These are phyloP conservation scores for Cercophora sp. DNA, from an alignment of 495 filamentous ascomycete species.

Conservation along the genomic window DNA sequence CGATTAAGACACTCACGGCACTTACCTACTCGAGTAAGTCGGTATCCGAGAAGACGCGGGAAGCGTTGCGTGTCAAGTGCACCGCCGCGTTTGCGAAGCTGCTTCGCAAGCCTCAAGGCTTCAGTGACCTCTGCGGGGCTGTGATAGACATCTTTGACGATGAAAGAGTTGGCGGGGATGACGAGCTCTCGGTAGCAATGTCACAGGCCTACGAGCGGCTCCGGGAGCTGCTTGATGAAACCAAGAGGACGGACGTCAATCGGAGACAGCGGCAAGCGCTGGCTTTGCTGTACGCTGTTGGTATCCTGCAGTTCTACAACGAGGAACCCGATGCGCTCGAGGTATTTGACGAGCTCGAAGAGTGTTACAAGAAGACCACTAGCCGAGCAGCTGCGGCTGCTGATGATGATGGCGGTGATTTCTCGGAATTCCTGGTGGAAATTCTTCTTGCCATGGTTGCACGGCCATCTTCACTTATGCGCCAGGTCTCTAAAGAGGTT, in stretches of 20 bases:
- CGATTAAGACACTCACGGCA: slow-evolving; percentile 42
- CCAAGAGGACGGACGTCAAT: slow-evolving; percentile 36
- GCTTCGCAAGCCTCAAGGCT: slow-evolving; percentile 57
- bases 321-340: slow-evolving; percentile 72
- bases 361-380: slow-evolving; percentile 55
- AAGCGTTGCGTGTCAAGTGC: slow-evolving; percentile 65
- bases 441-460: slow-evolving; percentile 83
- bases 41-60: slow-evolving; percentile 57
- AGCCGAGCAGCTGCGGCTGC: slow-evolving; percentile 17
- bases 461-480: slow-evolving; percentile 77
- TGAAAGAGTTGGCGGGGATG: slow-evolving; percentile 58
- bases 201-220: slow-evolving; percentile 62
- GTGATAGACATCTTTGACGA: slow-evolving; percentile 44
- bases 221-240: slow-evolving; percentile 62
- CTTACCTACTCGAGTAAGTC: slow-evolving; percentile 50
- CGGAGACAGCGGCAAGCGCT: slow-evolving; percentile 54
- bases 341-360: slow-evolving; percentile 33
- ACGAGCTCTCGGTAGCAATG: slow-evolving; percentile 55
- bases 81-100: slow-evolving; percentile 61
- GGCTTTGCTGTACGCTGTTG: slow-evolving; percentile 77
- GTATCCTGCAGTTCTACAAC: slow-evolving; percentile 83
- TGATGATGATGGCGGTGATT: slow-evolving; percentile 52
- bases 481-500: slow-evolving; percentile 81
- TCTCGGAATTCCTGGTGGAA: slow-evolving; percentile 75
- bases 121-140: slow-evolving; percentile 45